Conservation (phyloP, 148 eudicot species). For the Bassia scoparia region DNA sequence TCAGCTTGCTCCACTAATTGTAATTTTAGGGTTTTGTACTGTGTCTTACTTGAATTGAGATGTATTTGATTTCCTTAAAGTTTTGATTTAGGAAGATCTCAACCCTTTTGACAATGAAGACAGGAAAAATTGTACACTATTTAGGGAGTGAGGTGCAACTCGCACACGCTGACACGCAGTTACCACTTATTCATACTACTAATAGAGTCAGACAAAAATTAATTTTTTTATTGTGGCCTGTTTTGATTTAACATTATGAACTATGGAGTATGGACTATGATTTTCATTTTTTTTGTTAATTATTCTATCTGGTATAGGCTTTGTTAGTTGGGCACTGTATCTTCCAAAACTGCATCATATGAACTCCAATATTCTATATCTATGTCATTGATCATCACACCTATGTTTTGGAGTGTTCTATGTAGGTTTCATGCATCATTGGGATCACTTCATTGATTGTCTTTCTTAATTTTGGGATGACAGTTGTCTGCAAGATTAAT, state of each 20-base stretch:
- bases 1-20: neutral
- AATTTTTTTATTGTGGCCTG: too few species aligned
- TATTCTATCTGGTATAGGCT: neutral
- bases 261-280: too few species aligned
- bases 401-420: neutral
- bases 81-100: neutral
- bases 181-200: too few species aligned
- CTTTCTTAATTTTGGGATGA: neutral
- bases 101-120: too few species aligned
- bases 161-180: too few species aligned
- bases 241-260: too few species aligned
- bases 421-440: constrained; percentile 5
- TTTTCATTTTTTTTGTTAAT: neutral
- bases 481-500: constrained; percentile 7
- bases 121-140: too few species aligned
- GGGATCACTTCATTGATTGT: neutral
- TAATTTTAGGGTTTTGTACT: neutral
- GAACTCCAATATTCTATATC: neutral
- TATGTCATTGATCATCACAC: neutral
- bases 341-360: too few species aligned
- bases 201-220: too few species aligned
- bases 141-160: too few species aligned
- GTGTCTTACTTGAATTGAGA: neutral
- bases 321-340: neutral
- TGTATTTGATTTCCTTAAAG: neutral